phyloP scores from a whole-genome alignment of 1,139 yeast genomes.

The Debaryomyces singareniensis region DNA sequence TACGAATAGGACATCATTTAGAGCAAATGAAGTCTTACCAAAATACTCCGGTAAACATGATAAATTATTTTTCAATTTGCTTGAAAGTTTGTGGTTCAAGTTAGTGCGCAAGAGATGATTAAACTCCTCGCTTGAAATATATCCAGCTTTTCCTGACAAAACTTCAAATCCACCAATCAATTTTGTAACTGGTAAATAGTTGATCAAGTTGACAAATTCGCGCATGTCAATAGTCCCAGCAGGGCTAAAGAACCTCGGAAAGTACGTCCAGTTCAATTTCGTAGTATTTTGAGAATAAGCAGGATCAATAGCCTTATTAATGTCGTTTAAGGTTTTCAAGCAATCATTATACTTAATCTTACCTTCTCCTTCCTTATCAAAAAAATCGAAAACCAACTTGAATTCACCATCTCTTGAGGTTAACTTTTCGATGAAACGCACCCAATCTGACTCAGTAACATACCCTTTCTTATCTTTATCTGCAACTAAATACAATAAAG shows the following conservation, averaged over 20 bases:
- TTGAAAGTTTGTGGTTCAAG: conserved; percentile 37
- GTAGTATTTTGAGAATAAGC: conserved; percentile 35
- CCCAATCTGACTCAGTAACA: conserved; percentile 54
- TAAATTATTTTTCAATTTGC: conserved; percentile 32
- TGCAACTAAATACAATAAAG: conserved; percentile 57
- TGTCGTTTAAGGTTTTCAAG: conserved; percentile 27
- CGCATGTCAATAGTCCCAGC: conserved; percentile 30
- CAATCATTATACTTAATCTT: conserved; percentile 33
- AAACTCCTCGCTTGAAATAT: conserved; percentile 27
- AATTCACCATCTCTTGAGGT: conserved; percentile 54
- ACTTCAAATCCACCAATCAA: conserved; percentile 41
- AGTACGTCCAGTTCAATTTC: conserved; percentile 42
- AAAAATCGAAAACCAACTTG: conserved; percentile 47
- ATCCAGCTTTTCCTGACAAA: conserved; percentile 29
- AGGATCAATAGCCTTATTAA: conserved; percentile 39
- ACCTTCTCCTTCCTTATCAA: conserved; percentile 27
- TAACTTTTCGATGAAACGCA: conserved; percentile 48
- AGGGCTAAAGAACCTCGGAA: conserved; percentile 38
- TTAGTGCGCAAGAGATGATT: conserved; percentile 29
- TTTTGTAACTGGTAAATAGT: conserved; percentile 41
- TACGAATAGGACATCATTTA: conserved; percentile 37
- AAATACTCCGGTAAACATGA: conserved; percentile 32
- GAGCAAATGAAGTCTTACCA: conserved; percentile 27
- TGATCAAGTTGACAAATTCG: conserved; percentile 38
- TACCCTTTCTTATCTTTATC: conserved; percentile 61